A percentile compares a stretch with the other conserved stretches of the same genome.
Conservation (phyloP, 805 yeast genomes). For the Debaryomyces castellii region DNA sequence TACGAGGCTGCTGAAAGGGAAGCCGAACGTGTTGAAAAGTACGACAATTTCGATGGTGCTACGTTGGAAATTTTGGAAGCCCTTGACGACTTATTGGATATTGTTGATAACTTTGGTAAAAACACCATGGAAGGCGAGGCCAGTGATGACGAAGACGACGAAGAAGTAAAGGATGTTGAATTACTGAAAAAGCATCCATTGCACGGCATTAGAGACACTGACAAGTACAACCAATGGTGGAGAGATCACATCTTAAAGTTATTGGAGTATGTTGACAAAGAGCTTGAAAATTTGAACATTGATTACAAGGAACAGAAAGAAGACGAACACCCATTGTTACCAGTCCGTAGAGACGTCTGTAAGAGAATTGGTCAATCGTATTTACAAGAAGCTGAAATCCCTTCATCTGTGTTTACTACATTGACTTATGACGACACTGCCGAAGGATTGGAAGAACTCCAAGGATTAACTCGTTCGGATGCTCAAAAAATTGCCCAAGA, state of each 20-base stretch:
- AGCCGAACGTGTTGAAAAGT: conserved; percentile 21
- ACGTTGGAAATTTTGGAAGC: conserved; percentile 54
- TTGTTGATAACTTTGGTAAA: conserved; percentile 64
- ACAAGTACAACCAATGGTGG: conserved; percentile 57
- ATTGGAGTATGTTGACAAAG: conserved; percentile 29
- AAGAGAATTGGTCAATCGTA: conserved; percentile 61
- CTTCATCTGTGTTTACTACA: conserved; percentile 53
- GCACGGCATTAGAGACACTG: conserved; percentile 36
- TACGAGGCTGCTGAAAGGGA: conserved; percentile 45
- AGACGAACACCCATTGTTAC: conserved; percentile 6
- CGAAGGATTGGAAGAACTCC: conserved; percentile 22
- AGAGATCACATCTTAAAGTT: conserved; percentile 41
- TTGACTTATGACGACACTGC: conserved; percentile 57
- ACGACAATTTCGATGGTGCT: conserved; percentile 37
- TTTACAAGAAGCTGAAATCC: conserved; percentile 63
- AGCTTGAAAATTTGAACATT: conserved; percentile 5
- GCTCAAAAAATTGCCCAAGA: conserved; percentile 52
- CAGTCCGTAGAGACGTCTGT: conserved; percentile 39
- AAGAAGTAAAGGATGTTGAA: conserved; percentile 33
- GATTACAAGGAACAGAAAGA: conserved; percentile 10
- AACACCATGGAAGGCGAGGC: conserved; percentile 49
- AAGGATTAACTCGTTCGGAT: conserved; percentile 36
- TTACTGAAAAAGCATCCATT: conserved; percentile 58
- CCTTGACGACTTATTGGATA: conserved; percentile 67
- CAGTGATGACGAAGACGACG: conserved; percentile 45